phyloP scores from a whole-genome alignment of 768 basidiomycete species.

The Tricholoma flavovirens region DNA sequence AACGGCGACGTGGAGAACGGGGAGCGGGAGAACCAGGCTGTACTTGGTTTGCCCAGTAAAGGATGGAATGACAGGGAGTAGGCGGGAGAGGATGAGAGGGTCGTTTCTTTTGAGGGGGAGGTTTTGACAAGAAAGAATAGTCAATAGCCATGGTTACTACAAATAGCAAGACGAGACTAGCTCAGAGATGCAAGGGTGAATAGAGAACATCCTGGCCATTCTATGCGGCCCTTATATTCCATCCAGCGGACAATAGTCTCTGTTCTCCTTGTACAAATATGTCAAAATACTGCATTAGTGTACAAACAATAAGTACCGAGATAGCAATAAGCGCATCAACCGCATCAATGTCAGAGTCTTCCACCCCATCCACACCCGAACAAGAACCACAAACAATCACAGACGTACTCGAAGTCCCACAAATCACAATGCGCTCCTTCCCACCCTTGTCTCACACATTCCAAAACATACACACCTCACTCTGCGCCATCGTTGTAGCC shows the following conservation, averaged over 20 bases:
- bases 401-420: background rate
- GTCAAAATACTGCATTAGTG: too few species aligned
- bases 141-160: too few species aligned
- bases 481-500: background rate
- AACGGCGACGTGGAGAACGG: conserved; percentile 30
- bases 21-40: conserved; percentile 62
- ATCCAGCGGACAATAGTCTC: too few species aligned
- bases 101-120: conserved; percentile 33
- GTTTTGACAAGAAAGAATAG: conserved; percentile 42
- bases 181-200: too few species aligned
- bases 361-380: background rate
- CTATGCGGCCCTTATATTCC: too few species aligned
- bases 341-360: background rate
- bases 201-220: too few species aligned
- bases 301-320: too few species aligned
- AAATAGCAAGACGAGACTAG: too few species aligned
- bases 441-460: background rate
- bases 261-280: too few species aligned
- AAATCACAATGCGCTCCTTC: background rate
- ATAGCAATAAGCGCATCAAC: background rate
- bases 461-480: background rate
- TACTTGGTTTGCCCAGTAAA: conserved; percentile 59
- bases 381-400: background rate
- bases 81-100: conserved; percentile 23
- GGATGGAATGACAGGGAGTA: conserved; percentile 37